Evolutionary conservation across 78 protist genomes (phyloP).

Genomic region (slime mould (Dictyostelium discoideum)): DNA sequence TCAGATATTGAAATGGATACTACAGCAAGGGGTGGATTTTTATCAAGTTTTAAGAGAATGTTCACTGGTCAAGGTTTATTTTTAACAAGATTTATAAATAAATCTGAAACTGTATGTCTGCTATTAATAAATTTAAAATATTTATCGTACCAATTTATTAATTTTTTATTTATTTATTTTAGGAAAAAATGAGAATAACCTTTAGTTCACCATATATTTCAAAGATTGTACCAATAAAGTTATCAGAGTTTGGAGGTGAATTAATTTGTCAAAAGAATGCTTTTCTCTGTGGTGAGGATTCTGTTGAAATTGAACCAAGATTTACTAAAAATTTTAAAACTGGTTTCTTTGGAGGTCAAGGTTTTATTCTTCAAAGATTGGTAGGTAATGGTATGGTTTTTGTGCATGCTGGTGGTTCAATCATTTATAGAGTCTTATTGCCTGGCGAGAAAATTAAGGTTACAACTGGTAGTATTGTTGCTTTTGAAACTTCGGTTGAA

Average conservation of each 20-base stretch:
- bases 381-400: slow-evolving; percentile 58
- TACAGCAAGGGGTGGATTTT: slow-evolving; percentile 60
- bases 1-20: slow-evolving; percentile 71
- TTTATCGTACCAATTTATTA: too few relatives aligned
- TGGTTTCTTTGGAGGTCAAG: slow-evolving; percentile 75
- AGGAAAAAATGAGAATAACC: slow-evolving; percentile 60
- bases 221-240: slow-evolving; percentile 41
- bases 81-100: slow-evolving; percentile 54
- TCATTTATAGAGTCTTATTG: slow-evolving; percentile 12
- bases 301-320: slow-evolving; percentile 40
- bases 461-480: slow-evolving; percentile 57
- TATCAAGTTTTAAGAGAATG: slow-evolving; percentile 74
- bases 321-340: slow-evolving; percentile 21
- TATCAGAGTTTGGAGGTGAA: slow-evolving; percentile 65
- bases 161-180: neutral
- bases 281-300: slow-evolving; percentile 54
- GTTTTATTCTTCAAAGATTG: slow-evolving; percentile 55
- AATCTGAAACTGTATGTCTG: slow-evolving; percentile 31
- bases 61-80: slow-evolving; percentile 79
- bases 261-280: slow-evolving; percentile 70
- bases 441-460: slow-evolving; percentile 32
- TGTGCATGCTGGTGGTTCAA: slow-evolving; percentile 64
- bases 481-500: slow-evolving; percentile 29
- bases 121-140: too few relatives aligned
- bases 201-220: slow-evolving; percentile 73